These are phyloP conservation scores for Umbellularia californica DNA, from an alignment of 164 flowering plant species.

Conservation along the genomic window DNA sequence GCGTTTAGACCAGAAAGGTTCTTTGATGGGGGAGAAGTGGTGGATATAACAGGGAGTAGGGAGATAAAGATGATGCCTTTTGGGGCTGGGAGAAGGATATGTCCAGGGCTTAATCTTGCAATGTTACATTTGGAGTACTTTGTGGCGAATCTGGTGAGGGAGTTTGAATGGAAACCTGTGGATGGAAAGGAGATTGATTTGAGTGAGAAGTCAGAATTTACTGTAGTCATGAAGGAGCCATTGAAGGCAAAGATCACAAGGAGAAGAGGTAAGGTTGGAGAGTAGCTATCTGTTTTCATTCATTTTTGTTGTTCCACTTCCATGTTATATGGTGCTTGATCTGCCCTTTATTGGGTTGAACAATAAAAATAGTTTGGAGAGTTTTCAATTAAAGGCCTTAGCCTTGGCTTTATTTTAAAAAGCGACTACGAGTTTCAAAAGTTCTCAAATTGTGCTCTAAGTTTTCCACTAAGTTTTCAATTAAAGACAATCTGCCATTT, in stretches of 20 bases:
- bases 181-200: constrained; percentile 38
- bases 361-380: too few relatives aligned
- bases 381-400: too few relatives aligned
- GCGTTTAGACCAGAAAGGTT: constrained; percentile 46
- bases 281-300: too few relatives aligned
- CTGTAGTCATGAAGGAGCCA: constrained; percentile 46
- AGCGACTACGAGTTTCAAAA: too few relatives aligned
- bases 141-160: constrained; percentile 31
- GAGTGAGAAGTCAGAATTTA: constrained; percentile 38
- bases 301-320: too few relatives aligned
- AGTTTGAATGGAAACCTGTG: constrained; percentile 38
- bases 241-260: constrained; percentile 19
- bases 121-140: constrained; percentile 25
- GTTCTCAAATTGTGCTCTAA: too few relatives aligned
- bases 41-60: constrained; percentile 33
- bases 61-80: constrained; percentile 59
- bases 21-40: constrained; percentile 10
- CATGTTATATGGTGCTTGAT: too few relatives aligned
- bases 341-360: too few relatives aligned
- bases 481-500: too few relatives aligned
- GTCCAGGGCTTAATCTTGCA: constrained; percentile 23
- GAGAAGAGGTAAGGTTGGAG: background rate
- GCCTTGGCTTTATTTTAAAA: too few relatives aligned
- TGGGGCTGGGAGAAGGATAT: constrained; percentile 38
- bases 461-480: too few relatives aligned